phyloP scores from a whole-genome alignment of 2,329 filamentous ascomycete genomes.

The Diaporthe batatas region DNA sequence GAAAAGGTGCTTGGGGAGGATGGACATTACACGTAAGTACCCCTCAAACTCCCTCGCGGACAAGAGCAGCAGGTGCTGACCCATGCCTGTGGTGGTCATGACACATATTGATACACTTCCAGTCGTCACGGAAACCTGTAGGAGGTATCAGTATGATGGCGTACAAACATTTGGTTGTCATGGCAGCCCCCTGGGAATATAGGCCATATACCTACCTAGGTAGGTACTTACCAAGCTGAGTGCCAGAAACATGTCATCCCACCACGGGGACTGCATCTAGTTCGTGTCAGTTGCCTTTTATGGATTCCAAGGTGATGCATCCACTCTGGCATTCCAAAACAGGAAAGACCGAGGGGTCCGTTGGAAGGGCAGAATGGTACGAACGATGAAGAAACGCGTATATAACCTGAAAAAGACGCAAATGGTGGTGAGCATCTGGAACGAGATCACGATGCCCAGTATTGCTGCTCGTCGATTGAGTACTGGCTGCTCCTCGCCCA shows the following conservation, averaged over 20 bases:
- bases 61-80: constrained; percentile 33
- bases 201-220: too few species aligned
- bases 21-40: constrained; percentile 39
- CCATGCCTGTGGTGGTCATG: constrained; percentile 31
- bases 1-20: neutral
- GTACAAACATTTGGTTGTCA: neutral
- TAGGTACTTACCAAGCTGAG: constrained; percentile 40
- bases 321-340: too few species aligned
- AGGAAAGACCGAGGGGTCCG: too few species aligned
- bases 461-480: constrained; percentile 42
- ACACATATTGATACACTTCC: constrained; percentile 3
- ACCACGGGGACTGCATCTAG: constrained; percentile 41
- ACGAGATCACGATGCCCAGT: constrained; percentile 43
- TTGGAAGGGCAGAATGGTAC: too few species aligned
- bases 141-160: neutral
- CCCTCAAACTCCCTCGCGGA: neutral
- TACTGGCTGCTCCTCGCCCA: constrained; percentile 41
- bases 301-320: too few species aligned
- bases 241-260: constrained; percentile 44
- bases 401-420: constrained; percentile 43
- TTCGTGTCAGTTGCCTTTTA: too few species aligned
- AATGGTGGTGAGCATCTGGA: constrained; percentile 40
- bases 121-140: constrained; percentile 22
- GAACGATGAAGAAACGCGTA: constrained; percentile 40
- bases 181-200: neutral